Evolutionary conservation across 192 early-diverging fungal genomes (phyloP).

Genomic region (Coemansia sp.): DNA sequence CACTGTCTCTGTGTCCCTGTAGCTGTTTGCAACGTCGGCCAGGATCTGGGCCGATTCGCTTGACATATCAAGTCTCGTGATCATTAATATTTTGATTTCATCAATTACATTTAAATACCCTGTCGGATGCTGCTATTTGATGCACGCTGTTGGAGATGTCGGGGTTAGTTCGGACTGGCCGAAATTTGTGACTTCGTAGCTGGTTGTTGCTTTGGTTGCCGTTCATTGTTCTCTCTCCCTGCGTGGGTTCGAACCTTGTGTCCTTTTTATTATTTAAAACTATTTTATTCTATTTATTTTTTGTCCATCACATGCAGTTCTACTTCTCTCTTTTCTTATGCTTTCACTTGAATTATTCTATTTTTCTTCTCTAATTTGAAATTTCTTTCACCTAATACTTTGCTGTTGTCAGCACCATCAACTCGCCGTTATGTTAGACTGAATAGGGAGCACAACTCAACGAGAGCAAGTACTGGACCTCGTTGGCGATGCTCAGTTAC

Average conservation of each 20-base stretch:
- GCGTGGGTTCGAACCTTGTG: not conserved
- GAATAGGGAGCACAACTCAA: constrained; percentile 68
- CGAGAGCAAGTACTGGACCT: constrained; percentile 91
- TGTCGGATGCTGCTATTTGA: too few species aligned
- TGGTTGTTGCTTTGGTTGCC: not conserved
- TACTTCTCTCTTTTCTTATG: not conserved
- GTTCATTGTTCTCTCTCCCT: not conserved
- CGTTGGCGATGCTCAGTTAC: constrained; percentile 95
- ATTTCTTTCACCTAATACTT: constrained; percentile 73
- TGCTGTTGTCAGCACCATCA: constrained; percentile 90
- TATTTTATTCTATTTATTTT: not conserved
- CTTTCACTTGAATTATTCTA: not conserved
- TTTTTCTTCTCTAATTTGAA: not conserved
- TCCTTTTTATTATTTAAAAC: not conserved
- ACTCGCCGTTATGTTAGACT: constrained; percentile 95
- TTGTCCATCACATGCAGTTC: not conserved
- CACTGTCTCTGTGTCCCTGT: too few species aligned
- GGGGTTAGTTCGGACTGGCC: too few species aligned
- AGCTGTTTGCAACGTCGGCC: too few species aligned
- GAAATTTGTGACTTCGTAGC: not conserved
- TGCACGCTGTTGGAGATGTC: too few species aligned
- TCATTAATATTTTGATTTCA: too few species aligned
- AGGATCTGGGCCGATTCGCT: too few species aligned
- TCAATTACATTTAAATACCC: too few species aligned
- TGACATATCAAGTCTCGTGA: too few species aligned